Conservation (phyloP, 768 basidiomycete species). For the Rhizopogon vinicolor region DNA sequence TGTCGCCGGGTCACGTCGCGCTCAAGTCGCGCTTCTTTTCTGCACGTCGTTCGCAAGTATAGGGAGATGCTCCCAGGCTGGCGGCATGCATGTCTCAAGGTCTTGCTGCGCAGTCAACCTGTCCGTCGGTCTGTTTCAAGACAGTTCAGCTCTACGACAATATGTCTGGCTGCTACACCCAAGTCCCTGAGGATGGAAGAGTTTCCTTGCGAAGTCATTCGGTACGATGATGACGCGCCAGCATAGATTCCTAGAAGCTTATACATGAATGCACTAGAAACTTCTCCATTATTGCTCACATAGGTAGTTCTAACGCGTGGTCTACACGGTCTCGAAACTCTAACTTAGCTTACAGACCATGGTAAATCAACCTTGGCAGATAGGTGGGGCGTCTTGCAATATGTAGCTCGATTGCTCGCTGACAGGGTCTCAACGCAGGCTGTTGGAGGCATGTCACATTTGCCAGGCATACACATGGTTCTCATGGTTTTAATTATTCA, state of each 20-base stretch:
- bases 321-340: neutral
- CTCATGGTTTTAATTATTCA: constrained; percentile 28
- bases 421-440: constrained; percentile 33
- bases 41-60: constrained; percentile 15
- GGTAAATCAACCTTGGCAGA: constrained; percentile 96
- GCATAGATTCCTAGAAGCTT: neutral
- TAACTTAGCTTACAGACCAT: constrained; percentile 55
- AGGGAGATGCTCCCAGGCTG: constrained; percentile 26
- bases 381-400: constrained; percentile 39
- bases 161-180: constrained; percentile 19
- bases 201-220: constrained; percentile 63
- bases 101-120: constrained; percentile 13
- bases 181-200: constrained; percentile 50
- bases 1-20: neutral
- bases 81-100: constrained; percentile 24
- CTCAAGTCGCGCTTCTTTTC: constrained; percentile 12
- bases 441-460: constrained; percentile 57
- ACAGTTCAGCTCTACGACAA: constrained; percentile 27
- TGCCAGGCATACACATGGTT: neutral
- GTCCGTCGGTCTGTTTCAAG: constrained; percentile 5
- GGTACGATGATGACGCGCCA: constrained; percentile 35
- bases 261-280: constrained; percentile 44
- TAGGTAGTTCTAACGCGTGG: constrained; percentile 44
- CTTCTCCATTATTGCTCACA: constrained; percentile 96
- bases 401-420: neutral